Conservation (phyloP, 2,329 filamentous ascomycete genomes). For the Xylariaceae sp. region DNA sequence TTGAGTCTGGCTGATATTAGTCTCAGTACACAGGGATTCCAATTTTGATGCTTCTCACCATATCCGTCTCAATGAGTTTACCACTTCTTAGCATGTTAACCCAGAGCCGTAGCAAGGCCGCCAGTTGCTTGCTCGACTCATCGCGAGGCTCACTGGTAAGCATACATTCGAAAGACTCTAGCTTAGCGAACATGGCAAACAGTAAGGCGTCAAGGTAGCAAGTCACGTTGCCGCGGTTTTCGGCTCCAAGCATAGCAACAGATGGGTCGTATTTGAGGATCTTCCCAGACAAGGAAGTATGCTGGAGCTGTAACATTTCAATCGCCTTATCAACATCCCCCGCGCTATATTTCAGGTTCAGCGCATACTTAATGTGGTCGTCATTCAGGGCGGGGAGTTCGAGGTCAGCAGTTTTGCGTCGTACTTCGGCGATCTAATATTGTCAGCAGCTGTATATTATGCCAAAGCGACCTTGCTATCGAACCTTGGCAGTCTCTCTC, state of each 20-base stretch:
- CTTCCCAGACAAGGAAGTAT: constrained; percentile 76
- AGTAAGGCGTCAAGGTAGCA: constrained; percentile 90
- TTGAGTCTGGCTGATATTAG: constrained; percentile 55
- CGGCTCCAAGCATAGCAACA: constrained; percentile 73
- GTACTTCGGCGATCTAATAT: constrained; percentile 30
- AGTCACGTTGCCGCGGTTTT: constrained; percentile 82
- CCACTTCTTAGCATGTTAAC: constrained; percentile 87
- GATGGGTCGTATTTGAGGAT: constrained; percentile 70
- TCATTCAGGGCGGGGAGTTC: constrained; percentile 37
- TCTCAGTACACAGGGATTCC: background rate
- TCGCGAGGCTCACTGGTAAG: constrained; percentile 75
- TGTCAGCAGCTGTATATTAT: constrained; percentile 7
- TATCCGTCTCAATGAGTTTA: constrained; percentile 76
- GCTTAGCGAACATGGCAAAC: constrained; percentile 91
- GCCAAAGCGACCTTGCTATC: background rate
- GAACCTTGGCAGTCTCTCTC: constrained; percentile 36
- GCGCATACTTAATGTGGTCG: constrained; percentile 55
- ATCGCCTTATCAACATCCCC: constrained; percentile 71
- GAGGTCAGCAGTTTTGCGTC: constrained; percentile 33
- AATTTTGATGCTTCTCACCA: constrained; percentile 49
- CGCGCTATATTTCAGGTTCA: constrained; percentile 59
- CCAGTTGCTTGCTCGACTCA: constrained; percentile 65
- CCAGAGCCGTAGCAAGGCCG: constrained; percentile 79
- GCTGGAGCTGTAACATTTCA: constrained; percentile 71
- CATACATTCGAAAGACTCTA: constrained; percentile 91